Evolutionary conservation across 169 alveolate genomes (phyloP).

Genomic region (Eimeria tenella): DNA sequence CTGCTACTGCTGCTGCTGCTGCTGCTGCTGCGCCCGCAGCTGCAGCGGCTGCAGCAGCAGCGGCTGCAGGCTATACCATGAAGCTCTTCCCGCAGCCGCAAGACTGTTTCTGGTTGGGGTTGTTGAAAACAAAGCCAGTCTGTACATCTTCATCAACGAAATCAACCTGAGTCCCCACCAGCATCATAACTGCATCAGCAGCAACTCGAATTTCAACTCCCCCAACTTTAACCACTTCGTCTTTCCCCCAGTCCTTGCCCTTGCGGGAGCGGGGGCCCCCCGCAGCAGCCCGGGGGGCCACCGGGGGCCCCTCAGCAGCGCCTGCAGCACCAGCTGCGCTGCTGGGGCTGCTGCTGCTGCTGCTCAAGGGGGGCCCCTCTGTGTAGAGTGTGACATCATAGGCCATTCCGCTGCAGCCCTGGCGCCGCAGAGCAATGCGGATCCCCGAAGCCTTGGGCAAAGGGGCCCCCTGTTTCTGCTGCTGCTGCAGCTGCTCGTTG

Average conservation of each 20-base stretch:
- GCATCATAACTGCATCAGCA: constrained; percentile 78
- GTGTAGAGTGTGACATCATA: constrained; percentile 74
- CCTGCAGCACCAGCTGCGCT: not conserved
- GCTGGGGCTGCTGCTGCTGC: not conserved
- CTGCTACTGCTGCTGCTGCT: too few relatives aligned
- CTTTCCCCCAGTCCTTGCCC: constrained; percentile 36
- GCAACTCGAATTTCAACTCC: constrained; percentile 73
- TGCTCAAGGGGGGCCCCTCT: constrained; percentile 2
- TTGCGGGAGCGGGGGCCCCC: not conserved
- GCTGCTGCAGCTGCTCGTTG: constrained; percentile 42
- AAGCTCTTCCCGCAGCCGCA: constrained; percentile 82
- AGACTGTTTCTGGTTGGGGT: constrained; percentile 76
- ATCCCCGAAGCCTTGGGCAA: constrained; percentile 62
- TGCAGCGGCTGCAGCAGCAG: not conserved
- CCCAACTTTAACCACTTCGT: constrained; percentile 51
- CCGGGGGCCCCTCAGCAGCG: not conserved
- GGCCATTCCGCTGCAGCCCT: constrained; percentile 81
- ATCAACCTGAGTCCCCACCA: constrained; percentile 79
- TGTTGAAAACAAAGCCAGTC: constrained; percentile 69
- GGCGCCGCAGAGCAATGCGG: constrained; percentile 75
- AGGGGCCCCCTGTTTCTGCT: not conserved
- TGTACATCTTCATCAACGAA: constrained; percentile 77
- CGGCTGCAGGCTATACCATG: constrained; percentile 28
- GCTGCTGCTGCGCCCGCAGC: not conserved
- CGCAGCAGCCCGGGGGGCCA: not conserved